Evolutionary conservation across 2,329 filamentous ascomycete species (phyloP), one percentile per base, ranked within the genome.

Genomic region (Bisporella sp.): DNA sequence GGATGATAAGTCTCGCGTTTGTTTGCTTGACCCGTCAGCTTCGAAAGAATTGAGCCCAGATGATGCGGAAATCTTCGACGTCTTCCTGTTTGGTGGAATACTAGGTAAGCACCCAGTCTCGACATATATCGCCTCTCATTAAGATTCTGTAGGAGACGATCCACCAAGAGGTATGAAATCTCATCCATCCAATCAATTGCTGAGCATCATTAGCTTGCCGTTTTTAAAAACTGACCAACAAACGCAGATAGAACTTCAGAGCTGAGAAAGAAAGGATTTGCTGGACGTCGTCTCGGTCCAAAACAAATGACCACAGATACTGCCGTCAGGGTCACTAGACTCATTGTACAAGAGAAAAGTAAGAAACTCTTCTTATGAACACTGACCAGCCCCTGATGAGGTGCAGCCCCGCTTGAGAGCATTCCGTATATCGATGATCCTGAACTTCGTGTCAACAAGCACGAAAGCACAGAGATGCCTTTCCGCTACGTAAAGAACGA

Each of bases 231-330:
- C 21, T 21, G 3, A 21, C 21, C 21, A 21, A 21, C 21, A 30
- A 21, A 11, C 37, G 6, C 51, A 95, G 92, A 97, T 70, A 85
- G 93, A 55, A 99, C 93, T 4, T 92, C 88, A n/a, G 93, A 99
- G 68, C 73, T 99, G 61, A 83, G 93, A 47, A 90, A 89, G 69
- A 96, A 97, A 67, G 93, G 93, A 3, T 99, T 95, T 62, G 76
- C 84, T 51, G 90, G 92, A 51, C 83, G 93, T 48, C 79, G 93
- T 51, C 75, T 99, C 31, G 93, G 93, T 0, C 89, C 92, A 6
- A 85, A 91, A 61, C 93, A 99, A 70, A 96, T 99, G 92, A 97
- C 93, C 3, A 99, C 93, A 4, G 93, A 99, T 67, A 99, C 93
- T 21, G 93, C 93, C 4, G 93, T 96, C 46, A 80, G 93, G 58